Percentiles rank a stretch among this genome's conserved stretches.
Evolutionary conservation across 139 green algal species (phyloP).

Genomic region (Micromonas commoda): DNA sequence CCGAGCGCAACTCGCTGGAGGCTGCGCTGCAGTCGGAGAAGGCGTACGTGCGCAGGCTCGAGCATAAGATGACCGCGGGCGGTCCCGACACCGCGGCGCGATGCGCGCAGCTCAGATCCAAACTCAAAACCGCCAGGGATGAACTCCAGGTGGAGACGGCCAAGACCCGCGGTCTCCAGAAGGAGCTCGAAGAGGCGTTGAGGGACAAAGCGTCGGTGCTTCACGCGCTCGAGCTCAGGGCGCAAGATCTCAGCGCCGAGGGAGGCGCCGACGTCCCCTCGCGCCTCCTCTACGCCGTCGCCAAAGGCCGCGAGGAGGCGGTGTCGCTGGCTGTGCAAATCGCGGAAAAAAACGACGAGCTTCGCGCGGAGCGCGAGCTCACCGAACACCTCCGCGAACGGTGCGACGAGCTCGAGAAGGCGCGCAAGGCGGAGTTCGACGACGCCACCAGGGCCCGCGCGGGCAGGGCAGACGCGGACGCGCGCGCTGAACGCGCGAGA

Average conservation of each 20-base stretch:
- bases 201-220: neutral
- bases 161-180: no score
- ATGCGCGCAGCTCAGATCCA: neutral
- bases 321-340: constrained; percentile 41
- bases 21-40: constrained; percentile 35
- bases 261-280: constrained; percentile 31
- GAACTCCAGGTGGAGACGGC: neutral
- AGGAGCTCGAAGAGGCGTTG: neutral
- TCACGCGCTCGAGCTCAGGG: constrained; percentile 33
- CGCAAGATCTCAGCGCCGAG: constrained; percentile 40
- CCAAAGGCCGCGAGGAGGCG: constrained; percentile 37
- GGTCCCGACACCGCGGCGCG: constrained; percentile 35
- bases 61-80: constrained; percentile 36
- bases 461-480: neutral
- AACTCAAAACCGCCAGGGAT: neutral
- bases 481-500: no score
- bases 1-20: constrained; percentile 21
- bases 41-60: constrained; percentile 46
- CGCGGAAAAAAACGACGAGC: constrained; percentile 31
- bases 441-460: neutral
- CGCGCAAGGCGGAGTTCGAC: neutral
- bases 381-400: neutral
- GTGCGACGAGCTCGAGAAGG: neutral
- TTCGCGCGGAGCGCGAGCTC: neutral
- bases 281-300: constrained; percentile 39